A percentile compares a stretch with the other conserved stretches of the same genome.
Conservation (phyloP, 495 filamentous ascomycete species). For the Endocarpon pusillum region DNA sequence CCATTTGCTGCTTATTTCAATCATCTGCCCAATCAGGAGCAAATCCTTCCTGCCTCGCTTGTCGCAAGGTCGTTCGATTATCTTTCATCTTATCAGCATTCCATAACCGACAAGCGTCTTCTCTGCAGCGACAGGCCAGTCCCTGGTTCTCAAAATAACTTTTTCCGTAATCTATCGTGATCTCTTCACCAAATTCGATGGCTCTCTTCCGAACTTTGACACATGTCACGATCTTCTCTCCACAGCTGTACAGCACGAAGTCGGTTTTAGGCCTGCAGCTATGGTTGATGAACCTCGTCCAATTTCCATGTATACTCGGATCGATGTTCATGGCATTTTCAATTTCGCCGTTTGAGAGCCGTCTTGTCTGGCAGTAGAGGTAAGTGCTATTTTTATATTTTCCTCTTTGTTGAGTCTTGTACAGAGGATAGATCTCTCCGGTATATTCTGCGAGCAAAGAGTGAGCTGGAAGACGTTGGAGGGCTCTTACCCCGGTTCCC, state of each 20-base stretch:
- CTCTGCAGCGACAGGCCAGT: conserved; percentile 9
- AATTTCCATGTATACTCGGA: conserved; percentile 20
- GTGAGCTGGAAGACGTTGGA: conserved; percentile 12
- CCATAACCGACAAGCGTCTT: conserved; percentile 3
- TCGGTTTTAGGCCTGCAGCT: conserved; percentile 38
- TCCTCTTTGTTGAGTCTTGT: background rate
- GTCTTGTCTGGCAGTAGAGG: background rate
- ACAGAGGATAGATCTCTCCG: conserved; percentile 12
- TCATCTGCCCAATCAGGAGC: too few relatives aligned
- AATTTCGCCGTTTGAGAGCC: background rate
- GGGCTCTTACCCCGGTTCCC: conserved; percentile 20
- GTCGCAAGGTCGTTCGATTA: too few relatives aligned
- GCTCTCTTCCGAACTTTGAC: conserved; percentile 9
- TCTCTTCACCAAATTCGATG: conserved; percentile 19
- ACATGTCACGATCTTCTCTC: conserved; percentile 9
- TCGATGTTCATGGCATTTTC: background rate
- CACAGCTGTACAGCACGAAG: conserved; percentile 12
- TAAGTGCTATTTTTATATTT: conserved; percentile 1
- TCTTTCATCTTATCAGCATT: conserved; percentile 2
- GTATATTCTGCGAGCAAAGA: conserved; percentile 18
- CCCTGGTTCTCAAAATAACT: conserved; percentile 11
- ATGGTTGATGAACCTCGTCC: conserved; percentile 59
- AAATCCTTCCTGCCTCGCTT: too few relatives aligned
- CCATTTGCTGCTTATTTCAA: too few relatives aligned
- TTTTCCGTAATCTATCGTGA: conserved; percentile 18